A percentile compares a stretch with the other conserved stretches of the same genome.
Evolutionary conservation across 2,329 filamentous ascomycete genomes (phyloP).

Genomic region (Xylariaceae sp.): DNA sequence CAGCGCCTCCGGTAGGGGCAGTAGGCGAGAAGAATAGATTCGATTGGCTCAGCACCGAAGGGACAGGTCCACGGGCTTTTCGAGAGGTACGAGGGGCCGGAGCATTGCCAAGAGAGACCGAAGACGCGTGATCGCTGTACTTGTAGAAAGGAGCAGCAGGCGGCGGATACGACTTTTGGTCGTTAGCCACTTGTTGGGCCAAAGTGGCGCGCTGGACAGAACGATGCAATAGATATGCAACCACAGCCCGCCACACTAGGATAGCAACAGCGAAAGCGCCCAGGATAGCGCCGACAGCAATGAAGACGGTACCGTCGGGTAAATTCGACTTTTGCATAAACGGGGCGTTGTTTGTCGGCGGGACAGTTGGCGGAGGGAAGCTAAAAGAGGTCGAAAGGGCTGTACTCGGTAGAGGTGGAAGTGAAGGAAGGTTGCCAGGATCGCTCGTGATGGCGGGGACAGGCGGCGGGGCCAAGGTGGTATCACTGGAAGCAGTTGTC

Average conservation of each 20-base stretch:
- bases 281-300: slow-evolving; percentile 82
- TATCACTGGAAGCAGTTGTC: slow-evolving; percentile 15
- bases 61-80: slow-evolving; percentile 47
- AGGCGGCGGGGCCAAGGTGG: slow-evolving; percentile 1
- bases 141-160: slow-evolving; percentile 59
- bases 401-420: slow-evolving; percentile 44
- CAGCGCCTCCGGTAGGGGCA: slow-evolving; percentile 52
- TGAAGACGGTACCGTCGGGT: slow-evolving; percentile 94
- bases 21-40: slow-evolving; percentile 96
- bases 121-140: slow-evolving; percentile 54
- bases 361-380: slow-evolving; percentile 69
- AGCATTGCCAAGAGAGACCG: slow-evolving; percentile 45
- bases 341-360: slow-evolving; percentile 76
- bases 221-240: slow-evolving; percentile 87
- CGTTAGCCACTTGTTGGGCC: slow-evolving; percentile 62
- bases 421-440: slow-evolving; percentile 12
- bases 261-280: slow-evolving; percentile 78
- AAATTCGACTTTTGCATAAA: slow-evolving; percentile 84
- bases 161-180: slow-evolving; percentile 59
- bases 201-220: slow-evolving; percentile 82
- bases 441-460: slow-evolving; percentile 15
- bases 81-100: slow-evolving; percentile 46
- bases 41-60: slow-evolving; percentile 54
- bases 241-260: slow-evolving; percentile 78
- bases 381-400: slow-evolving; percentile 45